These are phyloP conservation scores for Cucumis melo DNA, from an alignment of 306 rosid species.

Conservation along the genomic window DNA sequence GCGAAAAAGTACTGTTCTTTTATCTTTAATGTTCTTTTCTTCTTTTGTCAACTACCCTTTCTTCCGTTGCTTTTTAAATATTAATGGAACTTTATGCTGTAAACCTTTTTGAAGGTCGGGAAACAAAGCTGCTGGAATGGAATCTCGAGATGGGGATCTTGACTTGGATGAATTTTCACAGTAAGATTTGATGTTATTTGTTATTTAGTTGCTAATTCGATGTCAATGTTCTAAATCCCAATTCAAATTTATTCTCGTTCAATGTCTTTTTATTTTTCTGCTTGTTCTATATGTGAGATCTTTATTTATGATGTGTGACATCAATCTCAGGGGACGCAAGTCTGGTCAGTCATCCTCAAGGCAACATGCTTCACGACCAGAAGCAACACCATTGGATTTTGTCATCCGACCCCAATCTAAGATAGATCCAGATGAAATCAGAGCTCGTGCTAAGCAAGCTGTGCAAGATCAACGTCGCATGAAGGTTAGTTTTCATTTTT, in stretches of 20 bases:
- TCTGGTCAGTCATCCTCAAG: conserved; percentile 77
- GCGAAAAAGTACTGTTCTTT: conserved; percentile 47
- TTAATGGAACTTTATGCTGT: background rate
- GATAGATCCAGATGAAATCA: conserved; percentile 85
- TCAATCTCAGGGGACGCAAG: conserved; percentile 57
- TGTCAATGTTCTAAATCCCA: background rate
- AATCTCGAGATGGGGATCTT: conserved; percentile 90
- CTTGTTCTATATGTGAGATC: background rate
- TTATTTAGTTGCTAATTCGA: background rate
- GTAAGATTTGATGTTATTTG: conserved; percentile 29
- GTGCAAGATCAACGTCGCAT: conserved; percentile 78
- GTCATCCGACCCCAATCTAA: conserved; percentile 85
- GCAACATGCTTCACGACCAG: conserved; percentile 77
- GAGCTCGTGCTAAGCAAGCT: conserved; percentile 75
- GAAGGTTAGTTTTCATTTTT: conserved; percentile 44
- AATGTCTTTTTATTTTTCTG: background rate
- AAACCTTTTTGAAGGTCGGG: conserved; percentile 36
- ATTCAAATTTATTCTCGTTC: background rate
- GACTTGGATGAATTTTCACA: conserved; percentile 81
- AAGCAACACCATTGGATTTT: conserved; percentile 95
- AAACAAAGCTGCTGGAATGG: conserved; percentile 64
- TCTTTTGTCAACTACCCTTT: background rate
- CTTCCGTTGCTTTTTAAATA: background rate
- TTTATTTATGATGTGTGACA: conserved; percentile 8
- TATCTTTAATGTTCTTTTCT: background rate